Conservation (phyloP, 768 basidiomycete species). For the Zangia roseola region DNA sequence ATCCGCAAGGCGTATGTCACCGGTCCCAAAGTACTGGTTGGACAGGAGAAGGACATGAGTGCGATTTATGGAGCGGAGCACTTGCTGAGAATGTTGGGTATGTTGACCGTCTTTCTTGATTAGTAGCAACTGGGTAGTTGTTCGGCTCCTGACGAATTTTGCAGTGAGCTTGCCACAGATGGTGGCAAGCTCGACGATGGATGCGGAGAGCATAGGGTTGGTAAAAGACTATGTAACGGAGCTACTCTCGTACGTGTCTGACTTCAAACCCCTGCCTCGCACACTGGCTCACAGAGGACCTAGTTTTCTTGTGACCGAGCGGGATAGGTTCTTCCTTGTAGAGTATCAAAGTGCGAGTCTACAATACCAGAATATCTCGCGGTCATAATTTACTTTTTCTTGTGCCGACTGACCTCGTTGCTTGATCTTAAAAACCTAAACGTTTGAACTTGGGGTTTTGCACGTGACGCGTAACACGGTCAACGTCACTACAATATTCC, state of each 20-base stretch:
- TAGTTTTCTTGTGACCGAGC: conserved; percentile 81
- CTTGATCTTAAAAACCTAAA: no score
- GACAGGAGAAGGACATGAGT: conserved; percentile 83
- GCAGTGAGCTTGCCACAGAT: conserved; percentile 90
- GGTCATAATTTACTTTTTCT: conserved; percentile 47
- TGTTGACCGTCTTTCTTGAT: conserved; percentile 23
- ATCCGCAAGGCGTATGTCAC: conserved; percentile 73
- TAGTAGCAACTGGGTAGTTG: background rate
- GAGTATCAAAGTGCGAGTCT: conserved; percentile 78
- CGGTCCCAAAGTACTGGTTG: conserved; percentile 63
- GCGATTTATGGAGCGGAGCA: conserved; percentile 94
- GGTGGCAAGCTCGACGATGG: conserved; percentile 87
- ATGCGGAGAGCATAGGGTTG: conserved; percentile 78
- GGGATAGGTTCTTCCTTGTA: conserved; percentile 36
- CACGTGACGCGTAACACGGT: no score
- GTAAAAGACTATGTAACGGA: conserved; percentile 91
- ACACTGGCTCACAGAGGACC: background rate
- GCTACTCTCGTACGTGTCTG: conserved; percentile 65
- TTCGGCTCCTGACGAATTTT: conserved; percentile 9
- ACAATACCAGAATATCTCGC: conserved; percentile 80
- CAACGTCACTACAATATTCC: no score
- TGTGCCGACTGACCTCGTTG: background rate
- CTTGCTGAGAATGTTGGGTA: conserved; percentile 87
- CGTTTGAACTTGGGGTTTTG: no score
- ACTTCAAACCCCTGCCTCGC: background rate